A percentile compares a stretch with the other conserved stretches of the same genome.
phyloP scores from a whole-genome alignment of 1,284 basidiomycete genomes.

The Trichosporon faecale region DNA sequence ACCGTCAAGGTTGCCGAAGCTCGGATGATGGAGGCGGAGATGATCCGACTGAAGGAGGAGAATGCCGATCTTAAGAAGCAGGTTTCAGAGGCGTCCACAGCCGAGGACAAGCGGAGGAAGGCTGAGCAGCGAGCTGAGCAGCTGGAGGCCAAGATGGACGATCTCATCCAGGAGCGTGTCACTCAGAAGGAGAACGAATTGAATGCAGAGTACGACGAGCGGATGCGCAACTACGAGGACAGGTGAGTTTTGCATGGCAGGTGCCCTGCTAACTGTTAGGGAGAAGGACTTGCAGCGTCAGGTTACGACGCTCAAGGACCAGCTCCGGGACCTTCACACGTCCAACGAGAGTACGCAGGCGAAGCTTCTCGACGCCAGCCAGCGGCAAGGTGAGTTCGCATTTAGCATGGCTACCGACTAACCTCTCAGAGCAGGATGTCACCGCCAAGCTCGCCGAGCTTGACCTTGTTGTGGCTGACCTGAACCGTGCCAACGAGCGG shows the following conservation, averaged over 20 bases:
- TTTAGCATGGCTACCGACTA: conserved; percentile 10
- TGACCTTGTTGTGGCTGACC: conserved; percentile 86
- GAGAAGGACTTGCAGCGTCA: conserved; percentile 89
- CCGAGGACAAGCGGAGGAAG: conserved; percentile 73
- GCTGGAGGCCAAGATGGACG: conserved; percentile 89
- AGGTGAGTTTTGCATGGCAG: conserved; percentile 58
- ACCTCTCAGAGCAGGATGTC: conserved; percentile 75
- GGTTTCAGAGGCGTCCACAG: conserved; percentile 62
- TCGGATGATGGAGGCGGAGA: conserved; percentile 67
- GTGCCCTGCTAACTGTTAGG: conserved; percentile 52
- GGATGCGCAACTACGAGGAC: conserved; percentile 89
- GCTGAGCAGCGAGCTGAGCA: conserved; percentile 69
- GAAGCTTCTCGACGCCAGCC: conserved; percentile 79
- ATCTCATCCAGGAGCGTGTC: conserved; percentile 78
- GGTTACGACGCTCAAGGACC: conserved; percentile 75
- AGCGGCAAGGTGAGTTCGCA: conserved; percentile 67
- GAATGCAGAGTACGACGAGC: conserved; percentile 93
- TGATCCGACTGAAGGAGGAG: conserved; percentile 69
- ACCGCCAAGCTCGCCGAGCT: conserved; percentile 81
- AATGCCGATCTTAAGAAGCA: conserved; percentile 72
- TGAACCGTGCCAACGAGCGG: conserved; percentile 87
- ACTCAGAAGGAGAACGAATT: conserved; percentile 89
- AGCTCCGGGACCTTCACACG: conserved; percentile 80
- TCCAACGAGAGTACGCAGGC: conserved; percentile 90
- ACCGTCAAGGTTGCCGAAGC: conserved; percentile 81